Evolutionary conservation across 2,329 filamentous ascomycete species (phyloP), one percentile per base, ranked within the genome.

Genomic region (Didymella lethalis): DNA sequence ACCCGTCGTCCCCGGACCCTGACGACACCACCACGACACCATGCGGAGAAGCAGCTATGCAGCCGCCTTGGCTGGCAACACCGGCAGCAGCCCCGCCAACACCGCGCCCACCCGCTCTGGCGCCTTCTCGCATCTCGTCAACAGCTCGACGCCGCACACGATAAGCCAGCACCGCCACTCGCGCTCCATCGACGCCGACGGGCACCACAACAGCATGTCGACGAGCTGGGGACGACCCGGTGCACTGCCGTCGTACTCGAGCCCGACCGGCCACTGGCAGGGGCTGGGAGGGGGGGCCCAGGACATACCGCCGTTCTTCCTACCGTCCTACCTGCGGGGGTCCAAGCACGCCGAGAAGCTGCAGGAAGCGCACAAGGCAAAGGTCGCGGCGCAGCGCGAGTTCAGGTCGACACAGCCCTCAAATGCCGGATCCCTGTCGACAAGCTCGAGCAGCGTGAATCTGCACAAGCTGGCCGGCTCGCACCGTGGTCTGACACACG

Each of bases 281-380:
- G 69, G 68, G 7, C 59, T 70, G 31, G 68, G 68, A 18, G 67
- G 62, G 12, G 52, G 60, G 14, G 55, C 61, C 23, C 68, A 71
- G 20, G 73, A 76, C 38, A 74, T 63, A 75, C 82, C 57, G 69
- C 77, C 57, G 6, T 94, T 94, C 81, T 93, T 97, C 76, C 84
- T 89, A 11, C 94, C 94, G 0, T 93, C 92, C 5, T 97, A 97
- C 78, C 84, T 98, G 44, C 83, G 84, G 66, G 86, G 86, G 38
- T 94, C 92, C 14, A 86, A 87, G 70, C 93, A 97, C 77, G 87
- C 94, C 52, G 85, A 90, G 68, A 88, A 86, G 74, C 83, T 97
- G 47, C 87, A 90, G 68, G 88, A 91, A 61, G 86, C 85, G 57
- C 85, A 93, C 74, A 85, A 82, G 74, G 83, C 85, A 46, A 90